Evolutionary conservation across 768 basidiomycete genomes (phyloP).

Genomic region (Strobilomyces confusus): DNA sequence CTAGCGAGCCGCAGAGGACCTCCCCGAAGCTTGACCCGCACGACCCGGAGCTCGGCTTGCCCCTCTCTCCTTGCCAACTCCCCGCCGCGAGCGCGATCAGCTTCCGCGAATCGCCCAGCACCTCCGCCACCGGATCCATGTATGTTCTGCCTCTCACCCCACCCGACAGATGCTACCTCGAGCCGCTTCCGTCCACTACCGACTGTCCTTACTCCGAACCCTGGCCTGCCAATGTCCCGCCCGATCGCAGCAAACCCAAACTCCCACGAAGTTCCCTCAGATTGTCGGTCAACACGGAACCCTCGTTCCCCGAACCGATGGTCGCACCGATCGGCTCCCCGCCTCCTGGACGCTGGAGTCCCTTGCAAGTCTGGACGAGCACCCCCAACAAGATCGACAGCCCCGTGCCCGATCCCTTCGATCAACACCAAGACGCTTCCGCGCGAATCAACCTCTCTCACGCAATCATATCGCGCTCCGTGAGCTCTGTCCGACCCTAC

Average conservation of each 20-base stretch:
- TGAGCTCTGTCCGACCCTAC: conserved; percentile 14
- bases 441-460: conserved; percentile 9
- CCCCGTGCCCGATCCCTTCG: neutral
- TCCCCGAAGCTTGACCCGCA: conserved; percentile 16
- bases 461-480: conserved; percentile 21
- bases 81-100: neutral
- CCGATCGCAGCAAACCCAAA: conserved; percentile 11
- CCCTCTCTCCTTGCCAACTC: neutral
- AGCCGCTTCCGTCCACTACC: conserved; percentile 8
- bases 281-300: conserved; percentile 6
- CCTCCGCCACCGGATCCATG: neutral
- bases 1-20: conserved; percentile 9
- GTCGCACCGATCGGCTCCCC: conserved; percentile 7
- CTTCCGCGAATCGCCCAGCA: conserved; percentile 9
- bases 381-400: conserved; percentile 16
- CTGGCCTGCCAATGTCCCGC: conserved; percentile 12
- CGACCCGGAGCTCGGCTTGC: conserved; percentile 18
- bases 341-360: conserved; percentile 11
- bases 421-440: neutral
- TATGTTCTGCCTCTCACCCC: conserved; percentile 21
- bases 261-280: conserved; percentile 22
- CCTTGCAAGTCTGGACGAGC: conserved; percentile 23
- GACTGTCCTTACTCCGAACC: conserved; percentile 24
- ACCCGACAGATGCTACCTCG: conserved; percentile 22
- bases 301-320: conserved; percentile 2